A percentile compares a stretch with the other conserved stretches of the same genome.
Conservation (phyloP, 2,329 filamentous ascomycete species). For the Colletotrichum liriopes region DNA sequence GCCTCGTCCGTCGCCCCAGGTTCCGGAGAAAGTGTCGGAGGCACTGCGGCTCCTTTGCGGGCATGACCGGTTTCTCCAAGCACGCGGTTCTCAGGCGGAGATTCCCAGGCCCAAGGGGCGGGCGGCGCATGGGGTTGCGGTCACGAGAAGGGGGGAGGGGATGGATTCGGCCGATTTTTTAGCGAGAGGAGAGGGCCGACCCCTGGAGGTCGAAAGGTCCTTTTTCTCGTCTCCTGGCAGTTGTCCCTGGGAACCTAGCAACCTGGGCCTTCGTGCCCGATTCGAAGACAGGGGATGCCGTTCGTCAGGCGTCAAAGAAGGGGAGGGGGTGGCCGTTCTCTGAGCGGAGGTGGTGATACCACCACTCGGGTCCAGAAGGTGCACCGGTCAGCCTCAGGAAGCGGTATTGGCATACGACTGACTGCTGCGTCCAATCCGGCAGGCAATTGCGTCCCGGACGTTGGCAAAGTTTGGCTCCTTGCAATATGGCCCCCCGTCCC, state of each 20-base stretch:
- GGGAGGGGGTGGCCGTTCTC: neutral
- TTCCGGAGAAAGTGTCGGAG: slow-evolving; percentile 37
- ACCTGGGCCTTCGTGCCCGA: slow-evolving; percentile 12
- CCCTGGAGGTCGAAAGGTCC: neutral
- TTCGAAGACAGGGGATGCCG: slow-evolving; percentile 8
- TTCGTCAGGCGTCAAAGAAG: slow-evolving; percentile 5
- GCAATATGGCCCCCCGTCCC: neutral
- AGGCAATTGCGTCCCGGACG: neutral
- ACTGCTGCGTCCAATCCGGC: neutral
- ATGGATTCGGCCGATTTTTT: slow-evolving; percentile 35
- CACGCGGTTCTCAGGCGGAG: slow-evolving; percentile 19
- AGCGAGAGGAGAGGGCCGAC: neutral
- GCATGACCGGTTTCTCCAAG: slow-evolving; percentile 1
- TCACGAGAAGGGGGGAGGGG: neutral
- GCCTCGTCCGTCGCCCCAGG: slow-evolving; percentile 8
- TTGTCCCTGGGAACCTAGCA: neutral
- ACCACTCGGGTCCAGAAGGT: neutral
- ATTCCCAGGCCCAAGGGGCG: slow-evolving; percentile 8
- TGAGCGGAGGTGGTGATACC: neutral
- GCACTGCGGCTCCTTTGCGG: slow-evolving; percentile 38
- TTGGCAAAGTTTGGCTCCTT: slow-evolving; percentile 2
- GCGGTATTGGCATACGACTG: neutral
- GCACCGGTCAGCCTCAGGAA: slow-evolving; percentile 13
- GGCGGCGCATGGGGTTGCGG: slow-evolving; percentile 22
- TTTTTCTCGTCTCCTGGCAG: neutral